A percentile compares a stretch with the other conserved stretches of the same genome.
These are phyloP conservation scores for Peniophora sp. DNA, from an alignment of 1,284 basidiomycete genomes.

Conservation along the genomic window DNA sequence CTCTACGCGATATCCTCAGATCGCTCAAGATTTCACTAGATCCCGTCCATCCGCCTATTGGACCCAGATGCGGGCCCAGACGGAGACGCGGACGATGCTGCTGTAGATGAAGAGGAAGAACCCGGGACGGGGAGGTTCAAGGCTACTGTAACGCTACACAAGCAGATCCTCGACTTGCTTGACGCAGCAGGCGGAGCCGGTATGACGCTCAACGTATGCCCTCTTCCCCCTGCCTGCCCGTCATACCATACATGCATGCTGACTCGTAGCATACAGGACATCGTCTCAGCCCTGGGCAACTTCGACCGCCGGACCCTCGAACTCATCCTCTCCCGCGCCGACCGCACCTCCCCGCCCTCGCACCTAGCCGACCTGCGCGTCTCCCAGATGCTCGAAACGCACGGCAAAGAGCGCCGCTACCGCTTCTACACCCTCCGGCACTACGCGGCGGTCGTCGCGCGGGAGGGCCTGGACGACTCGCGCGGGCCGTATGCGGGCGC, in stretches of 20 bases:
- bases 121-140: conserved; percentile 33
- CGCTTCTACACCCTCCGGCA: conserved; percentile 66
- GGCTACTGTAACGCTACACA: conserved; percentile 58
- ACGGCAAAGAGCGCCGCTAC: conserved; percentile 73
- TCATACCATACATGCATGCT: too few species aligned
- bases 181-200: conserved; percentile 58
- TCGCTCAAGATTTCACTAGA: too few species aligned
- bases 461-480: conserved; percentile 49
- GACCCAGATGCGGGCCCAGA: conserved; percentile 6
- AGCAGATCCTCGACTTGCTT: conserved; percentile 65
- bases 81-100: conserved; percentile 7
- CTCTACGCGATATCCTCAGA: conserved; percentile 25
- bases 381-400: conserved; percentile 62
- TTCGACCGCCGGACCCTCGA: conserved; percentile 77
- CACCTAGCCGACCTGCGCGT: conserved; percentile 67
- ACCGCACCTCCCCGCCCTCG: conserved; percentile 51
- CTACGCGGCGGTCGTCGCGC: conserved; percentile 46
- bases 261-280: conserved; percentile 52
- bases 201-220: conserved; percentile 59
- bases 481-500: conserved; percentile 32
- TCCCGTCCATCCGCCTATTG: conserved; percentile 3
- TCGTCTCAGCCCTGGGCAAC: conserved; percentile 52
- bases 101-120: conserved; percentile 3
- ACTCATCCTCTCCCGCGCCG: conserved; percentile 61
- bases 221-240: conserved; percentile 1